phyloP scores from a whole-genome alignment of 805 yeast genomes.

The Candida easanensis region DNA sequence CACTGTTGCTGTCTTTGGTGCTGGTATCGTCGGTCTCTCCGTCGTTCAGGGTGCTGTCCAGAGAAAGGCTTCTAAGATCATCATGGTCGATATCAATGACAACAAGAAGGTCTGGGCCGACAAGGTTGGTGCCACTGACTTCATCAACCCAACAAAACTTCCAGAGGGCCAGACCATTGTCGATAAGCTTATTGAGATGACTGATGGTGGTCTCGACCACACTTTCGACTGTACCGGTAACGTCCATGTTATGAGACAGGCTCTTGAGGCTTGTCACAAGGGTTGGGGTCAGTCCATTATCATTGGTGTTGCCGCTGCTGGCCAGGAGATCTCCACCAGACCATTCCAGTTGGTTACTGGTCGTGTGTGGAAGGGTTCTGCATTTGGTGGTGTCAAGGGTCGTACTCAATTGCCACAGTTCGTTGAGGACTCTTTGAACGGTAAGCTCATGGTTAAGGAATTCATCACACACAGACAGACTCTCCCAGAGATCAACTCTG shows the following conservation, averaged over 20 bases:
- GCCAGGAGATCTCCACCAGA: constrained; percentile 92
- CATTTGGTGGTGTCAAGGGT: constrained; percentile 99
- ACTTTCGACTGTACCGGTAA: constrained; percentile 99
- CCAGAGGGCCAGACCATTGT: constrained; percentile 75
- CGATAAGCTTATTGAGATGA: constrained; percentile 77
- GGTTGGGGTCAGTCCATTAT: constrained; percentile 98
- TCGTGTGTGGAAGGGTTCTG: constrained; percentile 98
- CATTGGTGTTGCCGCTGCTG: constrained; percentile 99
- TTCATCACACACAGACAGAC: constrained; percentile 89
- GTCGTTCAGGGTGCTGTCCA: constrained; percentile 92
- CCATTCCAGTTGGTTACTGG: constrained; percentile 99
- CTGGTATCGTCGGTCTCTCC: constrained; percentile 95
- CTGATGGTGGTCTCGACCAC: constrained; percentile 96
- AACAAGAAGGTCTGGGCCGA: constrained; percentile 84
- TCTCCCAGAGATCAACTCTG: constrained; percentile 75
- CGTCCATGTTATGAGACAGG: constrained; percentile 90
- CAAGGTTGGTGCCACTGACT: constrained; percentile 94
- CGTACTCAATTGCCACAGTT: constrained; percentile 91
- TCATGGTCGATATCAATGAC: constrained; percentile 85
- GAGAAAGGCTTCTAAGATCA: constrained; percentile 76
- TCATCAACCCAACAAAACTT: constrained; percentile 77
- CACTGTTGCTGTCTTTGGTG: constrained; percentile 94
- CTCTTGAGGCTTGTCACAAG: constrained; percentile 95
- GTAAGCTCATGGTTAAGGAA: constrained; percentile 86
- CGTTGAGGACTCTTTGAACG: constrained; percentile 80